Conservation (phyloP, 192 early-diverging fungal species). For the Podochytrium sp. region DNA sequence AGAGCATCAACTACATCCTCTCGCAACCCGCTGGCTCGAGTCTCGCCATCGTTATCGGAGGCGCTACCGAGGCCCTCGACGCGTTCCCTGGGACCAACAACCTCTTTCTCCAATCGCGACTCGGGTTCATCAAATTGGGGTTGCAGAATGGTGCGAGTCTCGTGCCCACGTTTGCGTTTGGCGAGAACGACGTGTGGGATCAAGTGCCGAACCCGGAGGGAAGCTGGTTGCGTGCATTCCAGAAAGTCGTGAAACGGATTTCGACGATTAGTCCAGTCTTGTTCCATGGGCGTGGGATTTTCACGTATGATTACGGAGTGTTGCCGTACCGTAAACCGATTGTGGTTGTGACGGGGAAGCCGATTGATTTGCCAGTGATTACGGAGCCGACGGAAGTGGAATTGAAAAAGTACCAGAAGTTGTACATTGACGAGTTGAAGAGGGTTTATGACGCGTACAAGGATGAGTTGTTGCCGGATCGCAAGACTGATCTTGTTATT, state of each 20-base stretch:
- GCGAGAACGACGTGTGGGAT: slow-evolving; percentile 90
- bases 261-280: slow-evolving; percentile 50
- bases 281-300: slow-evolving; percentile 85
- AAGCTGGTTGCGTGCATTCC: slow-evolving; percentile 64
- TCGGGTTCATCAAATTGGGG: slow-evolving; percentile 91
- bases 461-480: slow-evolving; percentile 69
- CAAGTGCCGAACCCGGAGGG: slow-evolving; percentile 76
- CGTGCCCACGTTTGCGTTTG: slow-evolving; percentile 92
- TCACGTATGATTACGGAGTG: slow-evolving; percentile 75
- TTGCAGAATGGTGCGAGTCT: slow-evolving; percentile 77
- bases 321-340: slow-evolving; percentile 46
- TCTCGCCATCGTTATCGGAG: slow-evolving; percentile 90
- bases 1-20: slow-evolving; percentile 79
- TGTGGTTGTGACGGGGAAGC: slow-evolving; percentile 37
- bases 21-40: slow-evolving; percentile 16
- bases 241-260: slow-evolving; percentile 68
- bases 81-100: slow-evolving; percentile 25
- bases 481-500: slow-evolving; percentile 66
- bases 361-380: slow-evolving; percentile 60
- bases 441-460: slow-evolving; percentile 72
- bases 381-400: slow-evolving; percentile 66
- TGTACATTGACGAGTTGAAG: slow-evolving; percentile 70
- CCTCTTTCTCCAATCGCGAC: no score
- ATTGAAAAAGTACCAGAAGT: slow-evolving; percentile 60
- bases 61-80: slow-evolving; percentile 74